Base-by-base conservation (phyloP, 345 rosid species). In the Bruguiera sexangula region DNA sequence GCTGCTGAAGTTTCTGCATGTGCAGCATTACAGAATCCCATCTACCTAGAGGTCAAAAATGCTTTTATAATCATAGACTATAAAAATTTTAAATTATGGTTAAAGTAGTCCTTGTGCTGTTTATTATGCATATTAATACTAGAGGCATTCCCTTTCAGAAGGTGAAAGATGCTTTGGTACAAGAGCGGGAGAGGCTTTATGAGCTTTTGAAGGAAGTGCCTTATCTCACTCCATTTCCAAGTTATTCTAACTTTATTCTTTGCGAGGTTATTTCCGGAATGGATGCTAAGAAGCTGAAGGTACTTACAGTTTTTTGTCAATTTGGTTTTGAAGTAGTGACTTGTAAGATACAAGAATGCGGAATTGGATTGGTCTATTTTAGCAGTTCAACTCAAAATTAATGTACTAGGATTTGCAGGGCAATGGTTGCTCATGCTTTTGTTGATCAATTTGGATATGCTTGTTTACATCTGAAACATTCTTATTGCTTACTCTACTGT, bases 1-100 rank as follows among this genome's bases (percentile, higher is more conserved):
- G 89, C 97, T 56, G 96, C 96, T 31, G 97, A 92, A 87, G 86
- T 92, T 74, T 81, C 99, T 75, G 96, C 96, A 6, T 88, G 93
- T 74, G 93, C 96, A 61, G 96, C 97, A 21, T 79, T 92, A 70
- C 79, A 85, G 76, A 88, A 95, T 46, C 86, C 86, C 13, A 59
- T 82, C 7, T 95, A 95, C 82, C 80, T 92, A 1, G 87, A 90
- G 87, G 96, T 89, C 74, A 54, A 15, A 50, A 48, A 50, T 77
- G 54, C 53, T 70, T 54, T 60, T 55, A 27, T 43, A 55, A 55
- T 55, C 18, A 21, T 8, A 27, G 24, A 15, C 29, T 24, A 27
- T 11, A 55, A 22, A 10, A 8, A 21, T 27, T 55, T 15, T 27
- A 55, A 55, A 39, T 20, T 57, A 21, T 6, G 55, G 34, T 18